Evolutionary conservation across 768 basidiomycete species (phyloP), one percentile per base, ranked within the genome.

Genomic region (Amanita molliuscula): DNA sequence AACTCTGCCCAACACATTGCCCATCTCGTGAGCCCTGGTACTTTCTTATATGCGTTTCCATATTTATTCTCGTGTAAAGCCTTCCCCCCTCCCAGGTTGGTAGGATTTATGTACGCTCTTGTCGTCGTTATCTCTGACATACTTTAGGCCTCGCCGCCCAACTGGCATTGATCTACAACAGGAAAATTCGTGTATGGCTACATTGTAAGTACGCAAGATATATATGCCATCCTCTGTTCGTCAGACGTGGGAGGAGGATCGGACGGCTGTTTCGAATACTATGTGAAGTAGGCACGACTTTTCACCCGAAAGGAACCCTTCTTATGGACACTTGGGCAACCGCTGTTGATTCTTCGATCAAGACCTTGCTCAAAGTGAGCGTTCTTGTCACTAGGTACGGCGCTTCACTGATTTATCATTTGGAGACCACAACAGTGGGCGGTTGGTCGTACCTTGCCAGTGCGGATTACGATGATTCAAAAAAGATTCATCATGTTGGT

Each of bases 201-300:
- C 55, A 74, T 84, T 50, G 73, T 72, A 46, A 59, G 71, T 66
- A n/a, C 6, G 16, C 16, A 3, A 31, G 18, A 11, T 13, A 13
- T 31, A 41, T 44, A 40, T 9, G 18, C 16, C 43, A 26, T 35
- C 4, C 44, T 11, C n/a, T 40, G 16, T 48, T 44, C 7, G n/a
- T 31, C 42, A 74, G 73, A 67, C 71, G 5, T 76, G 84, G 84
- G 81, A n/a, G 87, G 79, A 43, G 83, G 82, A 25, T 79, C 78
- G 0, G 86, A 88, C 63, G 84, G 82, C 51, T 88, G 79, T 65
- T 81, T 83, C 53, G 86, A 88, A 60, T 87, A 88, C 56, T 70
- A 86, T 49, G 78, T 86, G 71, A 88, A 88, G 59, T 76, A 70
- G 48, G 68, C 86, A 2, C 81, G 83, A 23, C 68, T 88, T 18